These are phyloP conservation scores for Metschnikowia lunata DNA, from an alignment of 805 yeast species.

Conservation along the genomic window DNA sequence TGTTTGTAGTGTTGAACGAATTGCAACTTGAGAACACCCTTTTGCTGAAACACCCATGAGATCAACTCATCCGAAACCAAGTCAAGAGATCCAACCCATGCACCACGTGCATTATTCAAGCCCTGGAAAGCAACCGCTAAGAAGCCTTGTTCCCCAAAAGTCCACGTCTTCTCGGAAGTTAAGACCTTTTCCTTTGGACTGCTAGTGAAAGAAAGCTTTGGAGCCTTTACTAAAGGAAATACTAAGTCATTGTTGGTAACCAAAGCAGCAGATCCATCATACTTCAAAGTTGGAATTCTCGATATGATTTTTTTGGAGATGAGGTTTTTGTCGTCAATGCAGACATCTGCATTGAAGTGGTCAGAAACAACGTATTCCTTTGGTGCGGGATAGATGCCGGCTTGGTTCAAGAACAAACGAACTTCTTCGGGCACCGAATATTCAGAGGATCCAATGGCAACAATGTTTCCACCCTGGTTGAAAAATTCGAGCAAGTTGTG, in stretches of 20 bases:
- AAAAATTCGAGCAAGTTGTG: constrained; percentile 53
- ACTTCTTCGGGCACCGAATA: constrained; percentile 37
- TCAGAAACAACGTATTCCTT: constrained; percentile 62
- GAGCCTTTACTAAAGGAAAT: constrained; percentile 65
- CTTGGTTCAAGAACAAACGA: constrained; percentile 64
- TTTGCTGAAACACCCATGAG: constrained; percentile 72
- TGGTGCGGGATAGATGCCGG: constrained; percentile 84
- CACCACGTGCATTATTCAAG: constrained; percentile 67
- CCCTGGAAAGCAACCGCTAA: constrained; percentile 76
- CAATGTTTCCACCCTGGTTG: constrained; percentile 67
- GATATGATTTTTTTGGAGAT: constrained; percentile 18
- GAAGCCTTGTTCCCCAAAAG: constrained; percentile 74
- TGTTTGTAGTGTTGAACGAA: constrained; percentile 53
- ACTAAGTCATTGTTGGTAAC: constrained; percentile 64
- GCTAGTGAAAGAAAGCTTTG: constrained; percentile 57
- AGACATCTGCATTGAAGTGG: constrained; percentile 49
- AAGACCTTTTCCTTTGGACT: constrained; percentile 42
- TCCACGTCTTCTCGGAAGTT: constrained; percentile 57
- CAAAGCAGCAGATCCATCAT: constrained; percentile 62
- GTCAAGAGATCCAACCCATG: constrained; percentile 73
- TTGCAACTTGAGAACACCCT: constrained; percentile 55
- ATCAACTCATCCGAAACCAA: constrained; percentile 38
- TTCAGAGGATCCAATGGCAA: constrained; percentile 53
- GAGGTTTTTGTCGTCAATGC: constrained; percentile 29
- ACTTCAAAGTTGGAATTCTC: constrained; percentile 12